Base-by-base conservation (phyloP, 495 filamentous ascomycete species). In the Hyaloscypha variabilis region DNA sequence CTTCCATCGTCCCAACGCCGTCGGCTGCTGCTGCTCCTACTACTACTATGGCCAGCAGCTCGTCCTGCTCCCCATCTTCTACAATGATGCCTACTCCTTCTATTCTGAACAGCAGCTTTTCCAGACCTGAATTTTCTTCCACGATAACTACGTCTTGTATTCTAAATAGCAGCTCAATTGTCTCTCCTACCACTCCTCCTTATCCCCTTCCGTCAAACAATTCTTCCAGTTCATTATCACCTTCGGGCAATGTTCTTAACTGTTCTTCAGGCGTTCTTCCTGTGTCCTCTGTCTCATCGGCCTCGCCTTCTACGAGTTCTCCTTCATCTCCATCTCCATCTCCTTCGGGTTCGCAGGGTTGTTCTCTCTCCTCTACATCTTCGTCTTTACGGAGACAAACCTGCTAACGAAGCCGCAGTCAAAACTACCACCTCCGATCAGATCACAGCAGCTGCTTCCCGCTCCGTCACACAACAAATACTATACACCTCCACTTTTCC, bases 401-500 rank as follows among this genome's bases (percentile, higher is more conserved):
- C 39, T 13, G 62, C 65, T 65, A 65, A 70, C 65, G 17, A 13
- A 17, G 26, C 46, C 4, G 50, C 42, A 65, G 63, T 50, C 50
- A 10, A 36, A 62, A 19, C 59, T 23, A 42, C 54, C 8, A 26
- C 62, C 2, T 34, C 56, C 19, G 2, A 19, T 24, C 26, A 23
- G 17, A 34, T 23, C 23, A 25, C 24, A 11, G 42, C 13, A 5
- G 36, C 6, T 26, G 29, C 19, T 34, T 28, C 14, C 6, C 42
- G 51, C n/a, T 61, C 59, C 5, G 46, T 66, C 26, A 69, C 67
- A 8, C 63, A 66, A 36, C 52, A 64, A 52, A 57, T 63, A 23
- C 59, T 72, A 3, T 72, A 58, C 29, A 72, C 64, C 3, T 64
- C 70, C n/a, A 71, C 66, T 6, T 14, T 55, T 11, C 28, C 63